A percentile compares a stretch with the other conserved stretches of the same genome.
Evolutionary conservation across 2,329 filamentous ascomycete species (phyloP).

Genomic region (Huntiella savannae): DNA sequence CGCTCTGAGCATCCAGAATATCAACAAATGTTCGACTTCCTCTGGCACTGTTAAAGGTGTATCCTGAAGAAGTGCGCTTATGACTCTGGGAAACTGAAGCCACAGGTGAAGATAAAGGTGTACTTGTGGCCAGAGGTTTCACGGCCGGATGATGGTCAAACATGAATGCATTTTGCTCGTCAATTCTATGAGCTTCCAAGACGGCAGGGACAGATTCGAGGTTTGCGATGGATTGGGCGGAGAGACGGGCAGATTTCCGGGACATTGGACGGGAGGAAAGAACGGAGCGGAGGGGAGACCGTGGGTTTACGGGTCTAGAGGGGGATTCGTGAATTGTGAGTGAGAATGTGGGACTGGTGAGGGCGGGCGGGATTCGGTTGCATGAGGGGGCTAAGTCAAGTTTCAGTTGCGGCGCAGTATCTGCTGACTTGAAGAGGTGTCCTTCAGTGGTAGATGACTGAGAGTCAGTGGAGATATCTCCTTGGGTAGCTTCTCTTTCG

Average conservation of each 20-base stretch:
- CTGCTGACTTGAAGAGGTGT: no score
- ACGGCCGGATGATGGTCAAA: slow-evolving; percentile 12
- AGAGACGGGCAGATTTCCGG: slow-evolving; percentile 7
- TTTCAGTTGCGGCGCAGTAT: slow-evolving; percentile 2
- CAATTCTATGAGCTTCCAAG: neutral
- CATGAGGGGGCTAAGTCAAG: slow-evolving; percentile 1
- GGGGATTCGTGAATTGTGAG: neutral
- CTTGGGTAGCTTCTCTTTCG: slow-evolving; percentile 2
- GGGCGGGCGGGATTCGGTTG: neutral
- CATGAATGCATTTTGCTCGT: neutral
- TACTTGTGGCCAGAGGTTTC: slow-evolving; percentile 6
- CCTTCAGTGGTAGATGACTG: neutral
- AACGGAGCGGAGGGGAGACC: neutral
- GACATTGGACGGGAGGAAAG: slow-evolving; percentile 9
- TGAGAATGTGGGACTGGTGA: slow-evolving; percentile 3
- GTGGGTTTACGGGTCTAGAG: no score
- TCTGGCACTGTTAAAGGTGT: slow-evolving; percentile 5
- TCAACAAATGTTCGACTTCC: slow-evolving; percentile 22
- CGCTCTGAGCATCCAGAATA: slow-evolving; percentile 37
- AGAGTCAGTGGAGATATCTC: neutral
- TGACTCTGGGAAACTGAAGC: slow-evolving; percentile 2
- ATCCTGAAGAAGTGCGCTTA: slow-evolving; percentile 8
- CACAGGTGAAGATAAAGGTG: slow-evolving; percentile 1
- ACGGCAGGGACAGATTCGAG: neutral
- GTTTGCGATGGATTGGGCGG: slow-evolving; percentile 1